These are phyloP conservation scores for Zalerion maritima DNA, from an alignment of 495 filamentous ascomycete species.

Conservation along the genomic window DNA sequence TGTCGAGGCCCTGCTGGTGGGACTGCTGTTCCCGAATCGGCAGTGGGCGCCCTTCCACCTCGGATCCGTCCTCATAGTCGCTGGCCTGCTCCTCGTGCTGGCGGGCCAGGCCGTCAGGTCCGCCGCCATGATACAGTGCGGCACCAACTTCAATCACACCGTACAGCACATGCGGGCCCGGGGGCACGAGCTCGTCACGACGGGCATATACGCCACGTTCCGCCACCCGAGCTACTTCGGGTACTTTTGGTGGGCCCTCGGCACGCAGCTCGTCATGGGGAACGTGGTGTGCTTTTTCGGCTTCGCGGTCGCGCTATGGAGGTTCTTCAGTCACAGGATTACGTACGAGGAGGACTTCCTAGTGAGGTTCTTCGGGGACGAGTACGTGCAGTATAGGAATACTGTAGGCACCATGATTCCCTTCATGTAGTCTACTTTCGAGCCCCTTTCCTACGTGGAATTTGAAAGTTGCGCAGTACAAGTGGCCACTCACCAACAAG, in stretches of 20 bases:
- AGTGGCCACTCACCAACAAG: too few relatives aligned
- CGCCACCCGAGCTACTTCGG: slow-evolving; percentile 92
- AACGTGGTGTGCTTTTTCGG: slow-evolving; percentile 63
- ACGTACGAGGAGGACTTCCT: slow-evolving; percentile 65
- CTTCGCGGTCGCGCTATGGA: slow-evolving; percentile 66
- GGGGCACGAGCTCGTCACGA: slow-evolving; percentile 64
- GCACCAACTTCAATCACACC: slow-evolving; percentile 81
- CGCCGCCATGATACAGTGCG: slow-evolving; percentile 76
- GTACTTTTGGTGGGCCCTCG: slow-evolving; percentile 96
- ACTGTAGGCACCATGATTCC: slow-evolving; percentile 58
- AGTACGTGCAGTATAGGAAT: slow-evolving; percentile 61
- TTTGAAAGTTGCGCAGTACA: too few relatives aligned
- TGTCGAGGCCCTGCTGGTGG: slow-evolving; percentile 50
- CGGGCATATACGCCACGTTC: slow-evolving; percentile 46
- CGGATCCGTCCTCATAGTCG: slow-evolving; percentile 19
- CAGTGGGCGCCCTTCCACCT: slow-evolving; percentile 19
- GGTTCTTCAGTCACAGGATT: slow-evolving; percentile 66
- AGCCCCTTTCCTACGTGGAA: too few relatives aligned
- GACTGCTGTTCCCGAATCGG: slow-evolving; percentile 41
- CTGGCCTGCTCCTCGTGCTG: slow-evolving; percentile 49
- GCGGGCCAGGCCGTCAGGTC: slow-evolving; percentile 61
- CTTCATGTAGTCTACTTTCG: too few relatives aligned
- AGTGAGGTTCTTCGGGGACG: slow-evolving; percentile 66
- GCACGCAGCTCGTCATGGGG: slow-evolving; percentile 79
- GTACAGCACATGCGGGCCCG: slow-evolving; percentile 52